Conservation (phyloP, 805 yeast species). For the Candida sanyiensis region DNA sequence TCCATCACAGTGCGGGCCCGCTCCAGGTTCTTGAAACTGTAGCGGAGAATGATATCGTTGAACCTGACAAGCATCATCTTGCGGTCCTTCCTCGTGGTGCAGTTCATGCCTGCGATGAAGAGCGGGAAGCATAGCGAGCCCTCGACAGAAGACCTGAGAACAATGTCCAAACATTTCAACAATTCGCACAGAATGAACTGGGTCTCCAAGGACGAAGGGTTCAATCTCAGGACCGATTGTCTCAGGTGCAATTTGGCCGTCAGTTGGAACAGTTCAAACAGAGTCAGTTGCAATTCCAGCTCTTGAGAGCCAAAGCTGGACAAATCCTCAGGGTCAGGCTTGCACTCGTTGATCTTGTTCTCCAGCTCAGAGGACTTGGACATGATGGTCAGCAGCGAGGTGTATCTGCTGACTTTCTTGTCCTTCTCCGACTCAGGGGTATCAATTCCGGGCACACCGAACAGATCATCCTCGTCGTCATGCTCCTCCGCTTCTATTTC, state of each 20-base stretch:
- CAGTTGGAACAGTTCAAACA: conserved; percentile 67
- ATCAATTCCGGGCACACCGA: conserved; percentile 23
- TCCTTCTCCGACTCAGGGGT: conserved; percentile 22
- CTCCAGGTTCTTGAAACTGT: conserved; percentile 58
- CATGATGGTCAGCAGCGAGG: conserved; percentile 33
- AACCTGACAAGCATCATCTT: conserved; percentile 46
- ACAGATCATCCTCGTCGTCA: conserved; percentile 10
- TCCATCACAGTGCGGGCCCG: conserved; percentile 36
- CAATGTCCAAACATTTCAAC: conserved; percentile 49
- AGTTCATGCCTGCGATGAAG: conserved; percentile 71
- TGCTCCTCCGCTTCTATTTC: conserved; percentile 13
- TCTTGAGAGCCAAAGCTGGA: conserved; percentile 38
- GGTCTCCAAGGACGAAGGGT: conserved; percentile 58
- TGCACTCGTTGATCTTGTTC: conserved; percentile 39
- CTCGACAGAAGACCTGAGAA: conserved; percentile 62
- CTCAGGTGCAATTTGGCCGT: conserved; percentile 63
- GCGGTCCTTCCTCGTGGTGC: conserved; percentile 48
- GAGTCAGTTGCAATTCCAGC: conserved; percentile 57
- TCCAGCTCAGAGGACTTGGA: conserved; percentile 38
- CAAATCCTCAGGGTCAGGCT: conserved; percentile 49
- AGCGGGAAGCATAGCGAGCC: conserved; percentile 71
- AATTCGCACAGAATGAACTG: conserved; percentile 53
- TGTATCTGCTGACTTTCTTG: conserved; percentile 26
- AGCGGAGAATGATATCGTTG: conserved; percentile 51
- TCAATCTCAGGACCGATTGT: conserved; percentile 56